phyloP scores from a whole-genome alignment of 306 rosid genomes.

The Quillaja saponaria region DNA sequence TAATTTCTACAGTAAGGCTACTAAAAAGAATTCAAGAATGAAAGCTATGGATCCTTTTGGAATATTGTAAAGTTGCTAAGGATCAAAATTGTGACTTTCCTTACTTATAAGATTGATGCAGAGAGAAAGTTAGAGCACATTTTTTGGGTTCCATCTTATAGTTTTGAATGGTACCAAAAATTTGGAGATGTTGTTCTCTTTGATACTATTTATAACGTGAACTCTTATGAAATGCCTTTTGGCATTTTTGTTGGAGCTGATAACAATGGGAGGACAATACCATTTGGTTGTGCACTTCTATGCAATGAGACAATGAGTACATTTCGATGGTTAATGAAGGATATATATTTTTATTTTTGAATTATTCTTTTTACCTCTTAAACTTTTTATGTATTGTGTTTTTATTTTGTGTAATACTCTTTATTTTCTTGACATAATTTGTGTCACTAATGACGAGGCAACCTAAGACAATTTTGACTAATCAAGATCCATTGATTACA shows the following conservation, averaged over 20 bases:
- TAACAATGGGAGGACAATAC: neutral
- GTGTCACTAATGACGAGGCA: neutral
- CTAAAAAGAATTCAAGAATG: neutral
- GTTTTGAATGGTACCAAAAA: neutral
- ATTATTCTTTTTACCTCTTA: neutral
- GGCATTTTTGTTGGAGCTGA: neutral
- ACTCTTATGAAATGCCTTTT: neutral
- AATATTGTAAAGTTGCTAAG: neutral
- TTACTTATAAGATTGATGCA: neutral
- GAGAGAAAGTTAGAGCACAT: conserved; percentile 1
- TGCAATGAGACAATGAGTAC: neutral
- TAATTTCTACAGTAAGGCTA: neutral
- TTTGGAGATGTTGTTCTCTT: neutral
- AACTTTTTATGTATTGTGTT: neutral
- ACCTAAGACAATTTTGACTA: neutral
- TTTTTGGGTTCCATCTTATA: neutral
- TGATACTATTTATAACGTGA: neutral
- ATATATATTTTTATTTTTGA: neutral
- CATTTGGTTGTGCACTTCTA: neutral
- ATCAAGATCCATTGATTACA: neutral
- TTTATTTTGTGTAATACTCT: neutral
- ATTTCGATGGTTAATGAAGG: neutral
- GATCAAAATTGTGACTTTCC: neutral
- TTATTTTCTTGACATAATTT: neutral
- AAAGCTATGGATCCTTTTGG: neutral